Conservation (phyloP, 495 filamentous ascomycete species). For the Daldinia loculata region DNA sequence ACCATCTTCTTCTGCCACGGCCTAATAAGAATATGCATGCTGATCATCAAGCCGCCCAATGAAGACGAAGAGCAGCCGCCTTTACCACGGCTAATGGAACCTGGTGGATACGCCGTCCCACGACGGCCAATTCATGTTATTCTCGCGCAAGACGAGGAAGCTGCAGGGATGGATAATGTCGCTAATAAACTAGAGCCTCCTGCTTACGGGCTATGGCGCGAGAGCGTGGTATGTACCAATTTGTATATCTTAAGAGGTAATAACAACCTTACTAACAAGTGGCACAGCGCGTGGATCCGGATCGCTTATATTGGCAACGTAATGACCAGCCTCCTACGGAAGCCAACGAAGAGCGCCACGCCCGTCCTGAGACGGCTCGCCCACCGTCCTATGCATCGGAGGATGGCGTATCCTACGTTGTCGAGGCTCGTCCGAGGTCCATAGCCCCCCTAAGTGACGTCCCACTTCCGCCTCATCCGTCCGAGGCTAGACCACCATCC, state of each 20-base stretch:
- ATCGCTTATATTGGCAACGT: constrained; percentile 81
- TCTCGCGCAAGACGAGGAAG: constrained; percentile 70
- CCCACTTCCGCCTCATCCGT: constrained; percentile 58
- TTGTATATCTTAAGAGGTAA: neutral
- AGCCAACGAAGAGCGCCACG: constrained; percentile 32
- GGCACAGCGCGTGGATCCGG: constrained; percentile 74
- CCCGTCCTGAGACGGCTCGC: constrained; percentile 45
- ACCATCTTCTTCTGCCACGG: constrained; percentile 84
- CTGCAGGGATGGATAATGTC: constrained; percentile 60
- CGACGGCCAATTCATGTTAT: constrained; percentile 68
- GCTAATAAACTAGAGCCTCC: constrained; percentile 73
- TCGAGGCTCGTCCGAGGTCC: constrained; percentile 67
- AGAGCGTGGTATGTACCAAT: constrained; percentile 74
- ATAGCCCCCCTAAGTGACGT: constrained; percentile 55
- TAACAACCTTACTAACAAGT: constrained; percentile 27
- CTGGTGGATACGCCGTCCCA: constrained; percentile 68
- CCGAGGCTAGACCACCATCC: constrained; percentile 47
- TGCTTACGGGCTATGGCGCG: constrained; percentile 87
- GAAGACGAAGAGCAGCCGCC: constrained; percentile 42
- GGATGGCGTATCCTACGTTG: constrained; percentile 73
- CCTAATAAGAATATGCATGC: constrained; percentile 75
- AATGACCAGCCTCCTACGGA: constrained; percentile 52
- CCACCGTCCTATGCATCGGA: constrained; percentile 78
- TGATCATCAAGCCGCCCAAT: constrained; percentile 55
- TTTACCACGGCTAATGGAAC: constrained; percentile 55